These are phyloP conservation scores for Paxillus rubicundulus DNA, from an alignment of 768 basidiomycete genomes.

Conservation along the genomic window DNA sequence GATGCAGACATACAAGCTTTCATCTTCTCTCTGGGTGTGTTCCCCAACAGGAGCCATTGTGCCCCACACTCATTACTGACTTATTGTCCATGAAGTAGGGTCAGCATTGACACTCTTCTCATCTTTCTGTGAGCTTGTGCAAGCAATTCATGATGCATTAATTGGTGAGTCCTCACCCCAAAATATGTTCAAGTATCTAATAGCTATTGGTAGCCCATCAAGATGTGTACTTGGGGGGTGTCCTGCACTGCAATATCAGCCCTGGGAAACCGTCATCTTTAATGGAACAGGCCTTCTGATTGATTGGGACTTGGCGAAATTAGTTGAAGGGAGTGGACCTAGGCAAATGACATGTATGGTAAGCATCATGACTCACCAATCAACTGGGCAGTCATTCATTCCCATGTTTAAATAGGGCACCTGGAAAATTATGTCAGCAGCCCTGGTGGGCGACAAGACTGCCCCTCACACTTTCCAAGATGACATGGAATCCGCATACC, in stretches of 20 bases:
- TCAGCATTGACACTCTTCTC: too few relatives aligned
- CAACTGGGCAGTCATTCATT: not conserved
- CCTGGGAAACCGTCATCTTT: constrained; percentile 16
- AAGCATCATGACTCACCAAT: not conserved
- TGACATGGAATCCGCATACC: constrained; percentile 7
- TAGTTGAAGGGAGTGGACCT: not conserved
- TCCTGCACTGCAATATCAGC: constrained; percentile 16
- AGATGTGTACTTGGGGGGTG: constrained; percentile 2
- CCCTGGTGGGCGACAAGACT: not conserved
- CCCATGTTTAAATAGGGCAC: not conserved
- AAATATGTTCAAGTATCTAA: constrained; percentile 1
- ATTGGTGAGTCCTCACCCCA: not conserved
- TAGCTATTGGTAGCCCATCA: not conserved
- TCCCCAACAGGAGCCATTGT: too few relatives aligned
- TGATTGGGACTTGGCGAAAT: constrained; percentile 27
- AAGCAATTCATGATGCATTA: not conserved
- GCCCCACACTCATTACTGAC: too few relatives aligned
- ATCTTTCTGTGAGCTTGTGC: too few relatives aligned
- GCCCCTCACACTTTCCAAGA: not conserved
- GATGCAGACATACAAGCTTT: too few relatives aligned
- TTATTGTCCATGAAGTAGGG: too few relatives aligned
- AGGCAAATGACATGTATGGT: not conserved
- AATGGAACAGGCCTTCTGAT: constrained; percentile 17
- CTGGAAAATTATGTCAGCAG: not conserved
- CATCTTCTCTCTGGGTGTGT: too few relatives aligned